Conservation (phyloP, 306 rosid genomes). For the Hippophae tibetana region DNA sequence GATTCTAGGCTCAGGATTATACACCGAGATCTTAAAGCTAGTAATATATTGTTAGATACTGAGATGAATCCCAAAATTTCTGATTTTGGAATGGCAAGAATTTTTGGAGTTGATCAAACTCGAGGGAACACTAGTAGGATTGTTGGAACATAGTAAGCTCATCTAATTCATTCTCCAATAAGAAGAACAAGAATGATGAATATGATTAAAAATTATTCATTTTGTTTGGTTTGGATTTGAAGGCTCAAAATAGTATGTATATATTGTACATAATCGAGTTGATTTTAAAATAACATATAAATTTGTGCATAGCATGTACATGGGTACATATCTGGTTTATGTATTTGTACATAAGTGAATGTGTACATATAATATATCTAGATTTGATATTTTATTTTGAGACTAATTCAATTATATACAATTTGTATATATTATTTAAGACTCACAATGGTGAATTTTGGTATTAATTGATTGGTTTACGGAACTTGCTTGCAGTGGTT, state of each 20-base stretch:
- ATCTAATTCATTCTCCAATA: no score
- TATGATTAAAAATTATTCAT: no score
- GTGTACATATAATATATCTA: neutral
- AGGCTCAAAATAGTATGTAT: no score
- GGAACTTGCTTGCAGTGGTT: neutral
- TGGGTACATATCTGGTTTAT: slow-evolving; percentile 3
- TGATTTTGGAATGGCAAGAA: slow-evolving; percentile 37
- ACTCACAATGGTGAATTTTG: no score
- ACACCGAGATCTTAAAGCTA: slow-evolving; percentile 32
- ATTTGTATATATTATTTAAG: no score
- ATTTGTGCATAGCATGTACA: neutral
- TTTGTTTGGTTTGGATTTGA: no score
- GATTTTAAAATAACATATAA: neutral
- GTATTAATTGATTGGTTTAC: no score
- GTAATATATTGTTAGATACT: slow-evolving; percentile 33
- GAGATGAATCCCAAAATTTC: slow-evolving; percentile 35
- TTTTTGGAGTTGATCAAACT: slow-evolving; percentile 26
- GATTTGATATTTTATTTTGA: no score
- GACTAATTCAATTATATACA: no score
- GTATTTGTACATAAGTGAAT: no score
- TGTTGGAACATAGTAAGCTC: slow-evolving; percentile 43
- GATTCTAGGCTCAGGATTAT: slow-evolving; percentile 30
- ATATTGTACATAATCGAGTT: no score
- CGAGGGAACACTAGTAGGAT: slow-evolving; percentile 28
- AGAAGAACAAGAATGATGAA: no score